A percentile compares a stretch with the other conserved stretches of the same genome.
phyloP scores from a whole-genome alignment of 2,329 filamentous ascomycete genomes.

The Davidsoniella eucalypti region DNA sequence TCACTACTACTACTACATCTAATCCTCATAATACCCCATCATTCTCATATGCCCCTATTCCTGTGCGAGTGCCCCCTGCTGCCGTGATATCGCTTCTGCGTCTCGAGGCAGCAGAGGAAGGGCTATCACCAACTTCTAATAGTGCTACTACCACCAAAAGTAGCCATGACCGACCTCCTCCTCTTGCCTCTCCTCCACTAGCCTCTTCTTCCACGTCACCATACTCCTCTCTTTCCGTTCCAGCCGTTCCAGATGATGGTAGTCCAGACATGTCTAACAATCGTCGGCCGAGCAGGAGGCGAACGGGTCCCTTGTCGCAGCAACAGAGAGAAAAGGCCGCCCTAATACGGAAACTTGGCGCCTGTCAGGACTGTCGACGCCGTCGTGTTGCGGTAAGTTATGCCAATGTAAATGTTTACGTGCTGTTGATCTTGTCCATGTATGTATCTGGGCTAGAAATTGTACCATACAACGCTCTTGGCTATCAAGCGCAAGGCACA shows the following conservation, averaged over 20 bases:
- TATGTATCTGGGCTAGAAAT: background rate
- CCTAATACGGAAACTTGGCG: constrained; percentile 41
- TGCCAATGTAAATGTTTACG: background rate
- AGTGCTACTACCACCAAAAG: too few relatives aligned
- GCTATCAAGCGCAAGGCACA: too few relatives aligned
- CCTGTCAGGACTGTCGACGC: constrained; percentile 38
- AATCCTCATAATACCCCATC: background rate
- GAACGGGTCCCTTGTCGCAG: constrained; percentile 41
- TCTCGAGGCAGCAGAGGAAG: background rate
- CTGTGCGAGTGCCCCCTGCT: background rate
- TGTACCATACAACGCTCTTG: too few relatives aligned
- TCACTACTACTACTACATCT: background rate
- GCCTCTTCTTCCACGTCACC: constrained; percentile 34
- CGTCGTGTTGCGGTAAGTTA: constrained; percentile 41
- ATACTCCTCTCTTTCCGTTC: constrained; percentile 30
- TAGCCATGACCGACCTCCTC: background rate
- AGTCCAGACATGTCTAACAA: constrained; percentile 35
- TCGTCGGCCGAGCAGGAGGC: constrained; percentile 39
- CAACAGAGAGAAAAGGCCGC: constrained; percentile 42
- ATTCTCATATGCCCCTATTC: background rate
- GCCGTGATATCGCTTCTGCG: background rate
- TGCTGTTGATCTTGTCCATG: background rate
- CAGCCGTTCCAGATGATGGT: constrained; percentile 32
- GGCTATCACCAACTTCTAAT: background rate
- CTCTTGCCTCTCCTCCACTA: constrained; percentile 14